A percentile compares a stretch with the other conserved stretches of the same genome.
These are phyloP conservation scores for Globisporangium ultimum DNA, from an alignment of 352 stramenopile species.

Conservation along the genomic window DNA sequence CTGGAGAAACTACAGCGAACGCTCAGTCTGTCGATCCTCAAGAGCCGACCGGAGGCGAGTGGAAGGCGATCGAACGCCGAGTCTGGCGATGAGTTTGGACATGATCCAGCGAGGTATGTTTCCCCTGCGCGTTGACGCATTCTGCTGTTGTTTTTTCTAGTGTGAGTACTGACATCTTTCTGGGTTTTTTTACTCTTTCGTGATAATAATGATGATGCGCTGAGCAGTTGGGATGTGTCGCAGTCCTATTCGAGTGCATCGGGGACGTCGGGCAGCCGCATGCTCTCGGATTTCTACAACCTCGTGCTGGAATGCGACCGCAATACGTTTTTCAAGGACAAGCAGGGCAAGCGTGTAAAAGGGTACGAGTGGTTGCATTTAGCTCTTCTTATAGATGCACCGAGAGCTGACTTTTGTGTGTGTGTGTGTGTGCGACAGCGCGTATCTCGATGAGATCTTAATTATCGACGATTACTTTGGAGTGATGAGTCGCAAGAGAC, in stretches of 20 bases:
- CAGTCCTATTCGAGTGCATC: slow-evolving; percentile 38
- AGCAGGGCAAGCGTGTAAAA: slow-evolving; percentile 45
- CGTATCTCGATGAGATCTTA: slow-evolving; percentile 45
- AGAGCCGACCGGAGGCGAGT: slow-evolving; percentile 6
- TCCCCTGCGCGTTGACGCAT: neutral
- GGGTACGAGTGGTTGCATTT: slow-evolving; percentile 16
- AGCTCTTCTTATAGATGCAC: neutral
- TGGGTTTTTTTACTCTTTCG: slow-evolving; percentile 11
- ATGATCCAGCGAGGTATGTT: slow-evolving; percentile 10
- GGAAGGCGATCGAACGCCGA: neutral
- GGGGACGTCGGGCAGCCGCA: slow-evolving; percentile 61
- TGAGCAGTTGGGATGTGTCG: slow-evolving; percentile 36
- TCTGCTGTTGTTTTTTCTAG: too few relatives aligned
- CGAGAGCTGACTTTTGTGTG: neutral
- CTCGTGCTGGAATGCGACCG: slow-evolving; percentile 70
- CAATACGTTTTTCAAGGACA: slow-evolving; percentile 61
- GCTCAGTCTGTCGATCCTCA: slow-evolving; percentile 36
- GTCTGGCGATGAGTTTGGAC: slow-evolving; percentile 5
- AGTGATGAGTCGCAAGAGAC: slow-evolving; percentile 4
- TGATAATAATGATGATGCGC: slow-evolving; percentile 10
- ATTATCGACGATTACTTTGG: slow-evolving; percentile 66
- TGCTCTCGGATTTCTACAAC: slow-evolving; percentile 82
- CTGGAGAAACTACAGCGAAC: slow-evolving; percentile 51
- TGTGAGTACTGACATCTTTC: neutral
- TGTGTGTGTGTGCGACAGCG: slow-evolving; percentile 7